phyloP scores from a whole-genome alignment of 2,329 filamentous ascomycete genomes.

The Fusarium pseudocircinatum region DNA sequence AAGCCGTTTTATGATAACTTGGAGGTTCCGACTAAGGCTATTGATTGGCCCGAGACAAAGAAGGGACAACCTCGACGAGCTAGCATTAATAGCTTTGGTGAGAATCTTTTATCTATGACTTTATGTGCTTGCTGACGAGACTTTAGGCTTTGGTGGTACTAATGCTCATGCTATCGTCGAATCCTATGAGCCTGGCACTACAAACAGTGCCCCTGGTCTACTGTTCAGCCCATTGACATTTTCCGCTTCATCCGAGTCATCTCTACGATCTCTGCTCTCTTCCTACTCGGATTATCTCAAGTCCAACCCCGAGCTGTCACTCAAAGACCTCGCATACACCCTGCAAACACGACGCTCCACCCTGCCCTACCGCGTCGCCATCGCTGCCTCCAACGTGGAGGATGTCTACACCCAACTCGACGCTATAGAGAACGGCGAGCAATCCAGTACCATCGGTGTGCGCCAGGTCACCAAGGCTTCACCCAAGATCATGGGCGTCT shows the following conservation, averaged over 20 bases:
- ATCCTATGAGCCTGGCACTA: neutral
- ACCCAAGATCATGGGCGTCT: slow-evolving; percentile 31
- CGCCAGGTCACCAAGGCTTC: neutral
- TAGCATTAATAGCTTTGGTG: slow-evolving; percentile 51
- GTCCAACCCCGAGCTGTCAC: rapidly evolving
- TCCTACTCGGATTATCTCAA: rapidly evolving
- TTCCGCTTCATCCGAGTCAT: neutral
- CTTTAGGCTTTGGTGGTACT: slow-evolving; percentile 46
- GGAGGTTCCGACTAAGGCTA: neutral
- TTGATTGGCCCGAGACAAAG: neutral
- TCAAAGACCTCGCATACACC: neutral
- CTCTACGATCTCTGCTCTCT: rapidly evolving
- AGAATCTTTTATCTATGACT: neutral
- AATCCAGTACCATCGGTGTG: rapidly evolving
- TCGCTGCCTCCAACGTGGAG: neutral
- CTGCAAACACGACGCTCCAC: neutral
- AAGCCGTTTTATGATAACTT: neutral
- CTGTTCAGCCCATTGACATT: slow-evolving; percentile 3
- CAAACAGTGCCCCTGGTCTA: neutral
- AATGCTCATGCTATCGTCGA: slow-evolving; percentile 46
- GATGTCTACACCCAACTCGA: neutral
- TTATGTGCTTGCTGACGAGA: neutral
- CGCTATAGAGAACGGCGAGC: rapidly evolving
- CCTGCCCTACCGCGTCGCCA: neutral
- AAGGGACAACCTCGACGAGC: slow-evolving; percentile 15